Percentiles rank a stretch among this genome's conserved stretches.
These are phyloP conservation scores for Venturia oleaginea DNA, from an alignment of 2,329 filamentous ascomycete genomes.

Conservation along the genomic window DNA sequence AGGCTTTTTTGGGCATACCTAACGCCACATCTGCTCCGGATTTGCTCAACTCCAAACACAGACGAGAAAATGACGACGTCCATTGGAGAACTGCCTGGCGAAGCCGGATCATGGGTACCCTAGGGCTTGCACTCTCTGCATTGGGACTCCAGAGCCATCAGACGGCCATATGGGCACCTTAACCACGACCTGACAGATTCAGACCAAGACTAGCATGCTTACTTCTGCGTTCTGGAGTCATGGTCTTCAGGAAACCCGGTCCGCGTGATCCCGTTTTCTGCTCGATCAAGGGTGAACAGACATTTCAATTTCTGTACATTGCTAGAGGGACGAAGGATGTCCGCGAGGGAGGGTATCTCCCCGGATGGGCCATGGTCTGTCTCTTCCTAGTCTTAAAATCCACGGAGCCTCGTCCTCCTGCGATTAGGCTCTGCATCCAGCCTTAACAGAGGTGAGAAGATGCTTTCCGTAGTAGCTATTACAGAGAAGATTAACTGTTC, in stretches of 20 bases:
- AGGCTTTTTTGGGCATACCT: neutral
- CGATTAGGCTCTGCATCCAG: neutral
- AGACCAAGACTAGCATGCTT: neutral
- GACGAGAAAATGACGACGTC: neutral
- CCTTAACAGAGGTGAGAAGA: neutral
- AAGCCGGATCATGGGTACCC: neutral
- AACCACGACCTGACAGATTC: constrained; percentile 6
- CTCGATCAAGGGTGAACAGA: neutral
- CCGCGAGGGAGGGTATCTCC: neutral
- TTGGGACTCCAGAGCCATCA: neutral
- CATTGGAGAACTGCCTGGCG: neutral
- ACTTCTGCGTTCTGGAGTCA: neutral
- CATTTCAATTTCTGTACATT: neutral
- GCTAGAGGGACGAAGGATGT: neutral
- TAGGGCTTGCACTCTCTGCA: neutral
- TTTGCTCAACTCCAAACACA: neutral
- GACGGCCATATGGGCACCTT: neutral
- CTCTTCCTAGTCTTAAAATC: neutral
- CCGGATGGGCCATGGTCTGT: neutral
- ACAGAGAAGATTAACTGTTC: neutral
- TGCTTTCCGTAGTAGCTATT: neutral
- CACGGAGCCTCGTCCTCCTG: neutral
- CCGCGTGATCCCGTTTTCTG: neutral
- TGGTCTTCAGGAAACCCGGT: neutral
- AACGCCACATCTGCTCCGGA: constrained; percentile 1